A percentile compares a stretch with the other conserved stretches of the same genome.
These are phyloP conservation scores for Citrus trifoliata DNA, from an alignment of 345 rosid species.

Conservation along the genomic window DNA sequence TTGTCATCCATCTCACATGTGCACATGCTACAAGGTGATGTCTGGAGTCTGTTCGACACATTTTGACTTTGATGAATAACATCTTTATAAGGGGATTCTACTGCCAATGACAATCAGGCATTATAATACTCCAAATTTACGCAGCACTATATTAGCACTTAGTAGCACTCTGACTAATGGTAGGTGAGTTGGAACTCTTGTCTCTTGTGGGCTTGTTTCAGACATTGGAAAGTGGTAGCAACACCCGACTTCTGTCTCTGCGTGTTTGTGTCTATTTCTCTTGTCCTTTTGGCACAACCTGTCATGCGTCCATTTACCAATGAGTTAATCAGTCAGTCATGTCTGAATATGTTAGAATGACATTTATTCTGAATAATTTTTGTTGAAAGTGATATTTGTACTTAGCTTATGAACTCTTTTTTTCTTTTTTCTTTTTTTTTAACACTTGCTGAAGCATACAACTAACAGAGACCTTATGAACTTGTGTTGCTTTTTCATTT, in stretches of 20 bases:
- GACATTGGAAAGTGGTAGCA: not conserved
- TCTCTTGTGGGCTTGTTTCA: not conserved
- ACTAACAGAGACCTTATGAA: not conserved
- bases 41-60: no score
- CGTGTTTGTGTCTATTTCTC: not conserved
- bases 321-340: not conserved
- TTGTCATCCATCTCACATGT: not conserved
- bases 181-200: not conserved
- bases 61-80: not conserved
- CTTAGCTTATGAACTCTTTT: no score
- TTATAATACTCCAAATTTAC: not conserved
- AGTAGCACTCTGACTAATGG: not conserved
- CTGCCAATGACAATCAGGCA: not conserved
- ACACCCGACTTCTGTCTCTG: not conserved
- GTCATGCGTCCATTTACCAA: not conserved
- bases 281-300: not conserved
- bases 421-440: no score
- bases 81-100: not conserved
- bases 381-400: constrained; percentile 3
- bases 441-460: no score
- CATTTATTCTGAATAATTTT: not conserved
- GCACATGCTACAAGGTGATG: not conserved
- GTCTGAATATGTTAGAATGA: not conserved
- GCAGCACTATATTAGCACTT: not conserved
- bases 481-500: constrained; percentile 21